phyloP scores from a whole-genome alignment of 1,139 yeast genomes.

The Blastobotrys apis region DNA sequence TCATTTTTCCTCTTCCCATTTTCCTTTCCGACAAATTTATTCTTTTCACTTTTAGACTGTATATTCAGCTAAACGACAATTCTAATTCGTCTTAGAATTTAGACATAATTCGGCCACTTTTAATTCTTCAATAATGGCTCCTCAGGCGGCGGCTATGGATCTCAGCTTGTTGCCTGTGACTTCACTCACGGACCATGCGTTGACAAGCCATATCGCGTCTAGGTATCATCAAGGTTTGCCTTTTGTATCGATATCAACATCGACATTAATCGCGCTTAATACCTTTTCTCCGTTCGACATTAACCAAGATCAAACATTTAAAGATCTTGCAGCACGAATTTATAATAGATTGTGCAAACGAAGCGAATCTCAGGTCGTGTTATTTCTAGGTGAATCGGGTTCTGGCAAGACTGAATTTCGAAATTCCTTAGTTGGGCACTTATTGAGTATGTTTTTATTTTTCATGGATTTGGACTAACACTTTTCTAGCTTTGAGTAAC shows the following conservation, averaged over 20 bases:
- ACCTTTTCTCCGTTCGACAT: slow-evolving; percentile 38
- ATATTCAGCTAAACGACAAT: too few species aligned
- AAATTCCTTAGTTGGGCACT: slow-evolving; percentile 30
- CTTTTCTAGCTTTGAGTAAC: slow-evolving; percentile 32
- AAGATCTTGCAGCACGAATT: slow-evolving; percentile 39
- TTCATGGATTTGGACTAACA: not conserved
- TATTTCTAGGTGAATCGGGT: slow-evolving; percentile 41
- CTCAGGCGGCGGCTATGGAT: slow-evolving; percentile 35
- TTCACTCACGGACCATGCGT: slow-evolving; percentile 38
- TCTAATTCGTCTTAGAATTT: too few species aligned
- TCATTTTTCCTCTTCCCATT: too few species aligned
- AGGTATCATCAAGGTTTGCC: slow-evolving; percentile 42
- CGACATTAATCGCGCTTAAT: slow-evolving; percentile 39
- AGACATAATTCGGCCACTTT: too few species aligned
- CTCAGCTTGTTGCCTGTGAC: slow-evolving; percentile 37
- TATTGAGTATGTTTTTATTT: slow-evolving; percentile 29
- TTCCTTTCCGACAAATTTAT: too few species aligned
- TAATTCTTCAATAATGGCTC: slow-evolving; percentile 23
- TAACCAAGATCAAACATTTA: slow-evolving; percentile 39
- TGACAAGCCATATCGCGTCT: slow-evolving; percentile 43
- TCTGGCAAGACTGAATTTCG: slow-evolving; percentile 41
- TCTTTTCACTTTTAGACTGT: too few species aligned
- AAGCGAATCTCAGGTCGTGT: slow-evolving; percentile 39
- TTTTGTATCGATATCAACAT: slow-evolving; percentile 37
- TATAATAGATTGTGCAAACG: slow-evolving; percentile 38